These are phyloP conservation scores for Exobasidium cylindrosporum DNA, from an alignment of 1,284 basidiomycete genomes.

Conservation along the genomic window DNA sequence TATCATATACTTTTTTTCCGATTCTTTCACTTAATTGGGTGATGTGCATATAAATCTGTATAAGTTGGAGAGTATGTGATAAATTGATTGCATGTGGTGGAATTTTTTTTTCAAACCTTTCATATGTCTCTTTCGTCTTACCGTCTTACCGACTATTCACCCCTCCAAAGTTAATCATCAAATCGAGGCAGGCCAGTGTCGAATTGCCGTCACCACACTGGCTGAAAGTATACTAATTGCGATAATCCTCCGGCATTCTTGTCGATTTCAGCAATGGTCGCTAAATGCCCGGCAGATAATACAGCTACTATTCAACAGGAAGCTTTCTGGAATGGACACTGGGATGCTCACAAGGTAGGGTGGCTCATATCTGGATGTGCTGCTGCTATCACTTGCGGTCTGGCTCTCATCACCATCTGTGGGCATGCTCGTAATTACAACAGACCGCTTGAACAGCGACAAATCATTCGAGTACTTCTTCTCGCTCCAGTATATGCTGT, in stretches of 20 bases:
- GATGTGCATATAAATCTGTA: too few species aligned
- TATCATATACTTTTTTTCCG: too few species aligned
- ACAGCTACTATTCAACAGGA: constrained; percentile 17
- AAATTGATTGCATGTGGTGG: too few species aligned
- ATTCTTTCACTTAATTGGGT: too few species aligned
- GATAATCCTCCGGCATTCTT: background rate
- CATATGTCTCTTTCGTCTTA: too few species aligned
- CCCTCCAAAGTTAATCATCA: too few species aligned
- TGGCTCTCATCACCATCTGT: constrained; percentile 58
- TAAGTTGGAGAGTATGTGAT: too few species aligned
- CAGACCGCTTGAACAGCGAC: constrained; percentile 68
- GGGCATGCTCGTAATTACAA: constrained; percentile 66
- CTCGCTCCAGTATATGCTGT: constrained; percentile 50
- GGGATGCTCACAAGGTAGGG: constrained; percentile 58
- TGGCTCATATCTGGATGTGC: constrained; percentile 71
- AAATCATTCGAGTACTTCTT: constrained; percentile 61
- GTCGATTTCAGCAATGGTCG: constrained; percentile 18
- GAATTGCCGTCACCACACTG: too few species aligned
- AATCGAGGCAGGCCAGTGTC: too few species aligned
- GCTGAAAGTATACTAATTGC: too few species aligned
- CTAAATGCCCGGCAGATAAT: constrained; percentile 22
- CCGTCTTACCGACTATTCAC: too few species aligned
- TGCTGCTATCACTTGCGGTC: constrained; percentile 54
- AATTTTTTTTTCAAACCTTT: too few species aligned
- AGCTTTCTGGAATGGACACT: constrained; percentile 19